phyloP scores from a whole-genome alignment of 495 filamentous ascomycete species.

The Aspergillus coremiiformis region DNA sequence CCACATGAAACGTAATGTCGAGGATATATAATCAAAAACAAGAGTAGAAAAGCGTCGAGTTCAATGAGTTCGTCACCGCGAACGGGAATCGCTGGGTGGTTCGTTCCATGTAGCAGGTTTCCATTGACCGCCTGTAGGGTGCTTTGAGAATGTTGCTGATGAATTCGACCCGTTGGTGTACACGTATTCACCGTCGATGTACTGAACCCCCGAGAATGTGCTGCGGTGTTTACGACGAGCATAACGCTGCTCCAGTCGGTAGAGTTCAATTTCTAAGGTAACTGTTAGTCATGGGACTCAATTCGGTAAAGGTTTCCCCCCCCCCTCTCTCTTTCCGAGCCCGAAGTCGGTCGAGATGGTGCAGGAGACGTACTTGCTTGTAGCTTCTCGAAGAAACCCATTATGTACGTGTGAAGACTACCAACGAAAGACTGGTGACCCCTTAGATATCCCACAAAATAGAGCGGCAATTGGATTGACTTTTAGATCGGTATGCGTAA shows the following conservation, averaged over 20 bases:
- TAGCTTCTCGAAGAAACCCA: conserved; percentile 52
- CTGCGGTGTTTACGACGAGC: conserved; percentile 78
- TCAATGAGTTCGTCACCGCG: conserved; percentile 14
- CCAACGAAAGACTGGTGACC: neutral
- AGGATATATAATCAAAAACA: conserved; percentile 13
- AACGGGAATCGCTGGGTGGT: conserved; percentile 24
- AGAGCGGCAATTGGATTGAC: neutral
- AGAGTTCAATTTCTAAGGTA: conserved; percentile 65
- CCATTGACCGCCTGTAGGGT: conserved; percentile 36
- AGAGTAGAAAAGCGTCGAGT: conserved; percentile 1
- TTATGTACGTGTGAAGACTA: conserved; percentile 19
- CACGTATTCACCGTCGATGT: conserved; percentile 90
- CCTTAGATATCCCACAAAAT: neutral
- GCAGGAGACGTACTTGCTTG: conserved; percentile 41
- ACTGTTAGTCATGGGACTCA: conserved; percentile 7
- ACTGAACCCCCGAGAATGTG: conserved; percentile 78
- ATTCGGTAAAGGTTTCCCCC: neutral
- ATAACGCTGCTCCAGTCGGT: conserved; percentile 88
- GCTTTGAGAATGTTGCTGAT: conserved; percentile 36
- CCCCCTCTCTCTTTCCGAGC: neutral
- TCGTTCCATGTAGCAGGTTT: conserved; percentile 27
- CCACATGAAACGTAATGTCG: conserved; percentile 19
- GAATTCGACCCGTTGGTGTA: conserved; percentile 41
- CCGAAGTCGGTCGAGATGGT: neutral
- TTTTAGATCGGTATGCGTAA: neutral